Percentiles rank a stretch among this genome's conserved stretches.
Conservation (phyloP, 2,329 filamentous ascomycete species). For the Pestalotiopsis sp. region DNA sequence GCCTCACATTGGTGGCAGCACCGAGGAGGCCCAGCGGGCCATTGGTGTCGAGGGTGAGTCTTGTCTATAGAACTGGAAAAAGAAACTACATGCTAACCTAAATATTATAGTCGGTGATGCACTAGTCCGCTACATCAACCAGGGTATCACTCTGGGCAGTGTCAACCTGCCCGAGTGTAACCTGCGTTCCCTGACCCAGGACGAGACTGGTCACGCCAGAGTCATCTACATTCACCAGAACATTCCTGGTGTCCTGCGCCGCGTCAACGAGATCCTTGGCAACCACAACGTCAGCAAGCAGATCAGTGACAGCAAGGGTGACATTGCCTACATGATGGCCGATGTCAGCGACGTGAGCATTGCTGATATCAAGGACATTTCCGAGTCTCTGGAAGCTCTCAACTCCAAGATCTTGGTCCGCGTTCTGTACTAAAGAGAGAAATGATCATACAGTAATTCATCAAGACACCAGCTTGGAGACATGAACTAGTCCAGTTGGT, state of each 20-base stretch:
- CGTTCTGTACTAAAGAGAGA: conserved; percentile 37
- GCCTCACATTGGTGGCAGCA: conserved; percentile 96
- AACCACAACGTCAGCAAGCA: conserved; percentile 99
- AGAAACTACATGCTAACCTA: conserved; percentile 16
- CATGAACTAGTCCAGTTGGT: not conserved
- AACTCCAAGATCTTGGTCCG: conserved; percentile 53
- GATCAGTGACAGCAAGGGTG: conserved; percentile 92
- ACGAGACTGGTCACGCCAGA: conserved; percentile 86
- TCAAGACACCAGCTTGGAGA: not conserved
- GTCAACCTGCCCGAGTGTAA: conserved; percentile 97
- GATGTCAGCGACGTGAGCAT: conserved; percentile 88
- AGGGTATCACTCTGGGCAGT: conserved; percentile 85
- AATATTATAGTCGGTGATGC: conserved; percentile 71
- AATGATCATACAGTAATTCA: not conserved
- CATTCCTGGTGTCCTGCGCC: conserved; percentile 89
- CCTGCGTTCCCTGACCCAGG: conserved; percentile 84
- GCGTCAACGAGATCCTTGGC: conserved; percentile 92
- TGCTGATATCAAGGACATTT: conserved; percentile 82
- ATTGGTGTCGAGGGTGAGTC: conserved; percentile 80
- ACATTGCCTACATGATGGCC: conserved; percentile 96
- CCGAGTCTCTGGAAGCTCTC: conserved; percentile 78
- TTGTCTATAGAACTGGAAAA: not conserved
- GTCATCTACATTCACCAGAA: conserved; percentile 98
- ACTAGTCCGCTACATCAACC: conserved; percentile 92
- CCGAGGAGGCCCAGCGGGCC: conserved; percentile 94